phyloP scores from a whole-genome alignment of 495 filamentous ascomycete genomes.

The Sordaria brevicollis region DNA sequence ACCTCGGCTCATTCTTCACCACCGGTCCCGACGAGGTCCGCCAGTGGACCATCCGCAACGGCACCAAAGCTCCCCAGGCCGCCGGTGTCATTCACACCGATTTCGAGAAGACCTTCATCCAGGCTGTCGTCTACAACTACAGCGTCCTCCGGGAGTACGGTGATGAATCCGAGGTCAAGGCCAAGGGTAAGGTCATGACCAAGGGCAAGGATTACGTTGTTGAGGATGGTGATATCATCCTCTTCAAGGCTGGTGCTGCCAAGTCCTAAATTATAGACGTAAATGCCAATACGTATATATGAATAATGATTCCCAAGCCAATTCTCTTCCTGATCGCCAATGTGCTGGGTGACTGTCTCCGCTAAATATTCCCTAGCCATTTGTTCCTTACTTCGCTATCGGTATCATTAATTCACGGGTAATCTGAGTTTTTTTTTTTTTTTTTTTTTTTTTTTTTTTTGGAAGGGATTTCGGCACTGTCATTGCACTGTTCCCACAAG shows the following conservation, averaged over 20 bases:
- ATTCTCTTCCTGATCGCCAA: background rate
- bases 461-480: no score
- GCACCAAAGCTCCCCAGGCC: conserved; percentile 92
- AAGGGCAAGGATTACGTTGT: conserved; percentile 98
- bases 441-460: no score
- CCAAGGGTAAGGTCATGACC: conserved; percentile 92
- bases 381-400: no score
- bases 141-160: conserved; percentile 67
- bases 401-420: no score
- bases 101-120: conserved; percentile 99
- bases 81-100: conserved; percentile 98
- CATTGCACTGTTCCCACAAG: no score
- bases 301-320: background rate
- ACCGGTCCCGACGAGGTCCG: conserved; percentile 93
- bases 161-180: conserved; percentile 79
- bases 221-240: conserved; percentile 64
- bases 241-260: conserved; percentile 94
- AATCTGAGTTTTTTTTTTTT: no score
- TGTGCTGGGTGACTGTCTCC: background rate
- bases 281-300: background rate
- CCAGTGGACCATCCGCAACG: conserved; percentile 96
- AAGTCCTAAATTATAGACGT: conserved; percentile 45
- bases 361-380: no score
- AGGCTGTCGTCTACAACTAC: conserved; percentile 88
- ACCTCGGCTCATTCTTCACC: conserved; percentile 93